phyloP scores from a whole-genome alignment of 2,329 filamentous ascomycete species.

The Lasiodiplodia citricola region DNA sequence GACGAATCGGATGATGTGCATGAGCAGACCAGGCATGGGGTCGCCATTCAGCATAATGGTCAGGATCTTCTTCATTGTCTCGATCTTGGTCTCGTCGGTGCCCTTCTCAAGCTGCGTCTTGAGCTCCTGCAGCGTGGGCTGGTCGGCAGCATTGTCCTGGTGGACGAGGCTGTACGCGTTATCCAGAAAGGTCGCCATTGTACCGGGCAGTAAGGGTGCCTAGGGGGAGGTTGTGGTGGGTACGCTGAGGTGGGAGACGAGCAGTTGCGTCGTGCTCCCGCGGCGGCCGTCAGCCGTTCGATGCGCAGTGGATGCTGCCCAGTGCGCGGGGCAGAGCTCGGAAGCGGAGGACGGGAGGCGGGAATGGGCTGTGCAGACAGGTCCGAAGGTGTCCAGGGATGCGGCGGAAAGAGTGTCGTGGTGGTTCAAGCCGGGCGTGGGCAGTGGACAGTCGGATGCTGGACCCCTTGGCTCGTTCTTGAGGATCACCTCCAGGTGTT shows the following conservation, averaged over 20 bases:
- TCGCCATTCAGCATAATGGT: constrained; percentile 99
- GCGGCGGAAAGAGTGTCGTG: constrained; percentile 21
- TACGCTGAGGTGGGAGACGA: constrained; percentile 1
- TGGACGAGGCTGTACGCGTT: constrained; percentile 96
- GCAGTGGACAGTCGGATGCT: constrained; percentile 19
- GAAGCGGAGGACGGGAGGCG: constrained; percentile 11
- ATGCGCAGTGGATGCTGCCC: constrained; percentile 22
- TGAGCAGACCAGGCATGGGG: constrained; percentile 90
- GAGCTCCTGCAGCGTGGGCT: constrained; percentile 87
- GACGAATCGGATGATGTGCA: constrained; percentile 99
- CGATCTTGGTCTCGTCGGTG: constrained; percentile 88
- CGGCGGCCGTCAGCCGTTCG: constrained; percentile 39
- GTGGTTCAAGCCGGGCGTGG: constrained; percentile 22
- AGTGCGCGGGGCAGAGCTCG: constrained; percentile 21
- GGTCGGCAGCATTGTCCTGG: constrained; percentile 94
- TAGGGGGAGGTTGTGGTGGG: background rate
- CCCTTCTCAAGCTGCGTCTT: constrained; percentile 93
- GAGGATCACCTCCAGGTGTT: constrained; percentile 28
- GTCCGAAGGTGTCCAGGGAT: background rate
- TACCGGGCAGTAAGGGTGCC: constrained; percentile 43
- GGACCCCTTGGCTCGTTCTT: constrained; percentile 27
- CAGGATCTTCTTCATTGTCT: constrained; percentile 86
- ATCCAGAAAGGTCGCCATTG: constrained; percentile 93
- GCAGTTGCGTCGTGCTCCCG: constrained; percentile 36
- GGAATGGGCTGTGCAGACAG: background rate